Percentiles rank a stretch among this genome's conserved stretches.
phyloP scores from a whole-genome alignment of 495 filamentous ascomycete species.

The Clohesyomyces aquaticus region DNA sequence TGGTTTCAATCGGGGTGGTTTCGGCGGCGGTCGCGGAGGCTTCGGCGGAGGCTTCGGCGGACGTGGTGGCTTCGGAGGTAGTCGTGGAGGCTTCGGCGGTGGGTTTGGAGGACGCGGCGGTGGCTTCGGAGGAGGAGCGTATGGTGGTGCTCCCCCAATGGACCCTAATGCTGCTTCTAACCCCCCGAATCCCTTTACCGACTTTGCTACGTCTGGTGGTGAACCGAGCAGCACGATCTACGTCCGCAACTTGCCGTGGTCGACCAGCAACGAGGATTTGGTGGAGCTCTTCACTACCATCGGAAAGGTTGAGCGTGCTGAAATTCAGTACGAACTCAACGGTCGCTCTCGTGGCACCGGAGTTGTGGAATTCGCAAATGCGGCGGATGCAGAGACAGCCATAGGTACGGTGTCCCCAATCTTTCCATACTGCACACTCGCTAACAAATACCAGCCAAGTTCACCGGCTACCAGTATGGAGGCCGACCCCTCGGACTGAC shows the following conservation, averaged over 20 bases:
- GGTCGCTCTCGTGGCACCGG: constrained; percentile 93
- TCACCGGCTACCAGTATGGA: constrained; percentile 96
- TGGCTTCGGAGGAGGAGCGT: constrained; percentile 55
- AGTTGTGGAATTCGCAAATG: constrained; percentile 86
- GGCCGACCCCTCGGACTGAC: constrained; percentile 89
- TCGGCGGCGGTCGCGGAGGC: constrained; percentile 53
- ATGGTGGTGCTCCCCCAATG: constrained; percentile 46
- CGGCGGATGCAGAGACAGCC: constrained; percentile 85
- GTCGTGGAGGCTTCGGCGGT: constrained; percentile 53
- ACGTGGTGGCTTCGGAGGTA: constrained; percentile 55
- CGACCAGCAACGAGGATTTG: constrained; percentile 95
- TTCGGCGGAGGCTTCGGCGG: constrained; percentile 50
- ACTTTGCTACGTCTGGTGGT: constrained; percentile 84
- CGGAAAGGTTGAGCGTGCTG: constrained; percentile 94
- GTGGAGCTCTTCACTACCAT: constrained; percentile 97
- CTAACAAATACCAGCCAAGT: constrained; percentile 67
- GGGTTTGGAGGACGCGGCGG: constrained; percentile 59
- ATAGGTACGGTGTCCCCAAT: constrained; percentile 63
- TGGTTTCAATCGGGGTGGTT: constrained; percentile 48
- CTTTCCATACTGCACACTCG: background rate
- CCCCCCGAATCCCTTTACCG: constrained; percentile 94
- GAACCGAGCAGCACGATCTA: constrained; percentile 86
- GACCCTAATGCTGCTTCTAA: constrained; percentile 52
- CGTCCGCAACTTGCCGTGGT: constrained; percentile 98
- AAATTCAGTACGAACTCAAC: constrained; percentile 97